A percentile compares a stretch with the other conserved stretches of the same genome.
These are phyloP conservation scores for Davidsoniella australis DNA, from an alignment of 2,329 filamentous ascomycete species.

Conservation along the genomic window DNA sequence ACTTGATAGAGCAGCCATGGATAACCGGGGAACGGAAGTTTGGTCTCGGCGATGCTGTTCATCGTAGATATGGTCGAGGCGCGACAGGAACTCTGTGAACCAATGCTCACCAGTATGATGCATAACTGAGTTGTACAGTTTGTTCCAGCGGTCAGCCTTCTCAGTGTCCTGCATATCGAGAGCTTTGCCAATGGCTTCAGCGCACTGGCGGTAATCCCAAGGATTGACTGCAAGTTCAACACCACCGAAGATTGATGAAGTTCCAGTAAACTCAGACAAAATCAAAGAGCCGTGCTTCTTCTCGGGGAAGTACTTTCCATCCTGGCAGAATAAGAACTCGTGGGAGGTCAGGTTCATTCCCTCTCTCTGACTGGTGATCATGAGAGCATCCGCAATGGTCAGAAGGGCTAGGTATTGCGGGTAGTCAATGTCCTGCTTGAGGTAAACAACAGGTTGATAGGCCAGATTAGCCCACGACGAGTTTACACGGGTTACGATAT, in stretches of 20 bases:
- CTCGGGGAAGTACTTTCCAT: conserved; percentile 49
- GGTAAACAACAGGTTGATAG: conserved; percentile 81
- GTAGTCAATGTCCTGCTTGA: conserved; percentile 89
- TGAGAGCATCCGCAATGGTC: conserved; percentile 75
- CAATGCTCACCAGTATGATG: conserved; percentile 74
- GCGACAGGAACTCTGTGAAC: conserved; percentile 58
- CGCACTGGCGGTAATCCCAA: conserved; percentile 83
- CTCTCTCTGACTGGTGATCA: conserved; percentile 89
- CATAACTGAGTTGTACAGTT: conserved; percentile 55
- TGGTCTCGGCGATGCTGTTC: conserved; percentile 76
- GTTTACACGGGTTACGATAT: conserved; percentile 90
- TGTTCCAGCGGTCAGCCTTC: conserved; percentile 56
- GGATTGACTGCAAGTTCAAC: conserved; percentile 79
- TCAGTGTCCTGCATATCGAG: conserved; percentile 65
- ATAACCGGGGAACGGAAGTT: conserved; percentile 71
- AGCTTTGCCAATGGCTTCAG: conserved; percentile 68
- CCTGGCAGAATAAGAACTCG: conserved; percentile 85
- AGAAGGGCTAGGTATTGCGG: conserved; percentile 83
- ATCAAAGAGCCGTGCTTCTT: conserved; percentile 83
- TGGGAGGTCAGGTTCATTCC: conserved; percentile 96
- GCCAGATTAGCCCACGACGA: conserved; percentile 78
- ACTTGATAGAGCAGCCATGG: conserved; percentile 43
- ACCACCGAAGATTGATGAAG: conserved; percentile 66
- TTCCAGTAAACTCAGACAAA: conserved; percentile 87
- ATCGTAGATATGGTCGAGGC: conserved; percentile 59